A percentile compares a stretch with the other conserved stretches of the same genome.
Conservation (phyloP, 1,139 yeast species). For the Suhomyces bribrorum region DNA sequence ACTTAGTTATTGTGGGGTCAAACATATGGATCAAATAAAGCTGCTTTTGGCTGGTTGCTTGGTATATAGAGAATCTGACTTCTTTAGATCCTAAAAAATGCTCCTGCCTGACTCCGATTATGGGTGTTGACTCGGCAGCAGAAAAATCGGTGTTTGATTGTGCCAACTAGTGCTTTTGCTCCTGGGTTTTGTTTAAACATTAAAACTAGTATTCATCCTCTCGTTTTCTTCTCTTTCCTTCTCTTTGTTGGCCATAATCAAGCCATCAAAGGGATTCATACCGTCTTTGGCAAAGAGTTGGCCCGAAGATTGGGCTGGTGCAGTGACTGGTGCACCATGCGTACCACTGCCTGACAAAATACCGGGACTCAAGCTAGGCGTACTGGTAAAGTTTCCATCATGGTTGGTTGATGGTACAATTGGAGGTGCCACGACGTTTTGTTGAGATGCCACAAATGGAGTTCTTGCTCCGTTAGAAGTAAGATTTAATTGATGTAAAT, state of each 20-base stretch:
- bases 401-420: constrained; percentile 1
- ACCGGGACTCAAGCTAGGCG: constrained; percentile 10
- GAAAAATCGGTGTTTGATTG: too few relatives aligned
- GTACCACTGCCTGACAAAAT: constrained; percentile 2
- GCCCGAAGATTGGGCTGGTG: constrained; percentile 40
- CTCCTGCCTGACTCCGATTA: too few relatives aligned
- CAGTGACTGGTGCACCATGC: constrained; percentile 26
- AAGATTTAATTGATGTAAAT: constrained; percentile 18
- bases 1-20: too few relatives aligned
- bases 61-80: too few relatives aligned
- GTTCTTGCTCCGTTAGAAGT: constrained; percentile 21
- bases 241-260: constrained; percentile 32
- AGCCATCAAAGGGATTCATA: constrained; percentile 45
- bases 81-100: too few relatives aligned
- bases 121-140: too few relatives aligned
- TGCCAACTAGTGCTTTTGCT: too few relatives aligned
- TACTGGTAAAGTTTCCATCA: constrained; percentile 7
- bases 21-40: too few relatives aligned
- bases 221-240: constrained; percentile 16
- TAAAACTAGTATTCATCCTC: constrained; percentile 12
- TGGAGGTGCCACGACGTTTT: not conserved
- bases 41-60: too few relatives aligned
- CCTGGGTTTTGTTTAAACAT: constrained; percentile 1
- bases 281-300: constrained; percentile 41
- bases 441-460: constrained; percentile 24